These are phyloP conservation scores for Strobilomyces confusus DNA, from an alignment of 768 basidiomycete species.

Conservation along the genomic window DNA sequence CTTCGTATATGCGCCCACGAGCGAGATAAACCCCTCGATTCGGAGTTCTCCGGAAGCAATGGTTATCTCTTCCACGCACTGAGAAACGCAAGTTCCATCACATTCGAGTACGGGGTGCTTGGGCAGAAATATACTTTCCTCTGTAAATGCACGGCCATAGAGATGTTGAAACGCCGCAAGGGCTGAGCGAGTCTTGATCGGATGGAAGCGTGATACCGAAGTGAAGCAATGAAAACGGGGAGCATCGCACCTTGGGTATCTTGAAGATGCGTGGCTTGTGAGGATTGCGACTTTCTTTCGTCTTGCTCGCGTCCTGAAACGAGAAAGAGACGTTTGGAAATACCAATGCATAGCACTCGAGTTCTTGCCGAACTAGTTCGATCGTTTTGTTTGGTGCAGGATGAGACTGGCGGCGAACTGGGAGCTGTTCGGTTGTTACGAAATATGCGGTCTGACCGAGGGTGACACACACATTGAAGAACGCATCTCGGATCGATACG, in stretches of 20 bases:
- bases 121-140: constrained; percentile 43
- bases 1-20: constrained; percentile 71
- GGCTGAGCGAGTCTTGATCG: constrained; percentile 56
- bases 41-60: constrained; percentile 45
- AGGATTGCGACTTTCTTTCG: constrained; percentile 29
- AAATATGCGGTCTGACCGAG: background rate
- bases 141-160: constrained; percentile 66
- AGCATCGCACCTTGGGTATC: constrained; percentile 57
- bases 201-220: constrained; percentile 17
- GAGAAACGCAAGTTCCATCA: constrained; percentile 17
- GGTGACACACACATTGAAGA: constrained; percentile 66
- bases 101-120: background rate
- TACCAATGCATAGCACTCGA: constrained; percentile 70
- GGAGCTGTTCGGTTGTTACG: constrained; percentile 48
- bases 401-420: constrained; percentile 75
- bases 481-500: constrained; percentile 83
- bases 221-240: constrained; percentile 10
- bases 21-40: constrained; percentile 81
- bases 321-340: constrained; percentile 69
- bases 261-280: constrained; percentile 47
- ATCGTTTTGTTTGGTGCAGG: constrained; percentile 54
- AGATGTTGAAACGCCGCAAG: constrained; percentile 67
- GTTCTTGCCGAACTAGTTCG: constrained; percentile 63
- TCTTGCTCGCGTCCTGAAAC: constrained; percentile 50
- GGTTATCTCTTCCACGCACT: constrained; percentile 70